Evolutionary conservation across 1,284 basidiomycete genomes (phyloP).

Genomic region (Pyrrhoderma noxium): DNA sequence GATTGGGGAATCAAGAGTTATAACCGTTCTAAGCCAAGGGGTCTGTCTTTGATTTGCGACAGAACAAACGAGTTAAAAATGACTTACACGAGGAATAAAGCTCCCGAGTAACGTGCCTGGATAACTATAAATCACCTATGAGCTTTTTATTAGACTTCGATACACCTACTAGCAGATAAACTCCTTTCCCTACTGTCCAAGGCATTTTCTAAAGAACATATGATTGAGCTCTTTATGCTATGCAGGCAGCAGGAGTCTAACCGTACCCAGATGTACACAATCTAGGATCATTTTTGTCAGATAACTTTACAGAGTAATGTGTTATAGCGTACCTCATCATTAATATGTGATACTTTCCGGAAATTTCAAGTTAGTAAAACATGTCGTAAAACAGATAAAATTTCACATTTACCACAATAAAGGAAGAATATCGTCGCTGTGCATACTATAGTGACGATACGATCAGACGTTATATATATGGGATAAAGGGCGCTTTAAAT

Average conservation of each 20-base stretch:
- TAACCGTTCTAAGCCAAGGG: background rate
- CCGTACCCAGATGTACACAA: conserved; percentile 10
- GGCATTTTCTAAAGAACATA: background rate
- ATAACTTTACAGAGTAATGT: background rate
- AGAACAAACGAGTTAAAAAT: background rate
- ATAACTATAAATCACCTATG: too few relatives aligned
- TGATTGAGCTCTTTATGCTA: background rate
- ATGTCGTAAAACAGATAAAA: background rate
- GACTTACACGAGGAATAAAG: conserved; percentile 7
- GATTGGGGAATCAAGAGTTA: background rate
- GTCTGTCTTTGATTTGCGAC: background rate
- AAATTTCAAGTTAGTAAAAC: background rate
- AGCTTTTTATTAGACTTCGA: background rate
- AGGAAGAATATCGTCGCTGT: background rate
- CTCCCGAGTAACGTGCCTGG: conserved; percentile 2
- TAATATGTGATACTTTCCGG: conserved; percentile 2
- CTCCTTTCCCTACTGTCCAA: conserved; percentile 3
- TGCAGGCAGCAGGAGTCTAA: background rate
- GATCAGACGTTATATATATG: too few relatives aligned
- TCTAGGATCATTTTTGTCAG: background rate
- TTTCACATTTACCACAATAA: background rate
- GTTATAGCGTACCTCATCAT: conserved; percentile 2
- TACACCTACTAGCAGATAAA: conserved; percentile 3
- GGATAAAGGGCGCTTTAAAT: too few relatives aligned
- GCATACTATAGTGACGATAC: background rate